Base-by-base conservation (phyloP, 331 rosid genomes). In the Stylosanthes scabra region DNA sequence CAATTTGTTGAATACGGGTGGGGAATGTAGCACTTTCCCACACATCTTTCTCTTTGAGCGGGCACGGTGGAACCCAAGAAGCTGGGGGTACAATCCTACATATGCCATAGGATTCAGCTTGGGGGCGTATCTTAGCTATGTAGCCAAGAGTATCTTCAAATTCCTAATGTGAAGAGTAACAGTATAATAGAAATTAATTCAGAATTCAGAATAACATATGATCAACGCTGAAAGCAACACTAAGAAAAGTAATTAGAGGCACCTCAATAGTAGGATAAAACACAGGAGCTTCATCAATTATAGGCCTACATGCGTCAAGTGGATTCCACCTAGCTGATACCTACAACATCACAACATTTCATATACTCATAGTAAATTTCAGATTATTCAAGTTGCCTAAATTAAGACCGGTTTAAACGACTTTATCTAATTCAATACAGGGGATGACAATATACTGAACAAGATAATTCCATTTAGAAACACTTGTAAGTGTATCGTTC, bases 1-100 rank as follows among this genome's bases (percentile, higher is more conserved):
- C 96, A 73, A 93, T 83, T 59, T 70, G 92, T 79, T 93, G 98
- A 66, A 82, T 68, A 11, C 96, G 92, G 3, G 98, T 88, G 14
- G 98, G 80, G 80, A 93, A 93, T 29, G 80, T 85, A n/a, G 86
- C 84, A 70, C 68, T 68, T 66, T 91, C 96, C 97, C 98, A 93
- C 50, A 75, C 20, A 8, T 68, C 50, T 80, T 83, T 88, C 84
- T 89, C 88, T 79, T 83, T 89, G 16, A 91, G 92, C 13, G 87
- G 86, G 65, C 96, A 91, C 25, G 94, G 97, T 57, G 97, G 97
- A 63, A 59, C 78, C 98, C 98, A 93, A 15, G 86, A 83, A 77
- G 83, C 42, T 11, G 98, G 98, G 59, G 98, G 97, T 58, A 91
- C 92, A 78, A 93, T 85, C 86, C 86, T 86, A 69, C 98, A 93